Percentiles rank a stretch among this genome's conserved stretches.
phyloP scores from a whole-genome alignment of 2,329 filamentous ascomycete species.

The Colletotrichum camelliae region DNA sequence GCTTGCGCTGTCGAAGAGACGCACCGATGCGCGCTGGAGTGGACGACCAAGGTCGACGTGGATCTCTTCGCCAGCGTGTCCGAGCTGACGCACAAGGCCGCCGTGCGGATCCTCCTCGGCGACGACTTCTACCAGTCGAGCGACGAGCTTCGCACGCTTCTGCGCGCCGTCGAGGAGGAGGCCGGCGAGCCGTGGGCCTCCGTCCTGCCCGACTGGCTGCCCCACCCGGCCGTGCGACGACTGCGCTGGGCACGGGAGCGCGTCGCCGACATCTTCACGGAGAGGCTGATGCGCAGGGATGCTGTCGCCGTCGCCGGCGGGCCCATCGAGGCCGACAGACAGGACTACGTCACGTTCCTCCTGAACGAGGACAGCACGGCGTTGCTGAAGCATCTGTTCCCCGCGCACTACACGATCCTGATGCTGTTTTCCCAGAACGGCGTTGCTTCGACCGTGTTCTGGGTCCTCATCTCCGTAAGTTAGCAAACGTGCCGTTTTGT shows the following conservation, averaged over 20 bases:
- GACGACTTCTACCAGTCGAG: conserved; percentile 23
- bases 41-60: conserved; percentile 1
- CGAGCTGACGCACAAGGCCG: conserved; percentile 17
- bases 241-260: conserved; percentile 17
- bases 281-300: conserved; percentile 18
- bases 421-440: conserved; percentile 24
- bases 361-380: conserved; percentile 20
- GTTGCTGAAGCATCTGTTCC: conserved; percentile 10
- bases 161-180: conserved; percentile 18
- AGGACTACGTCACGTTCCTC: conserved; percentile 25
- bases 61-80: conserved; percentile 19
- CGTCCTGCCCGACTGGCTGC: conserved; percentile 22
- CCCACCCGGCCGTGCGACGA: conserved; percentile 13
- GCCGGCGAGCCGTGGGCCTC: background rate
- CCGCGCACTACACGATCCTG: conserved; percentile 20
- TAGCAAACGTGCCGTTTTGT: background rate
- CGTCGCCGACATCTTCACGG: conserved; percentile 22
- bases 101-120: conserved; percentile 22
- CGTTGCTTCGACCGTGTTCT: conserved; percentile 16
- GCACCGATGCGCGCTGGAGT: conserved; percentile 16
- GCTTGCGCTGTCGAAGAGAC: conserved; percentile 22
- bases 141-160: conserved; percentile 17
- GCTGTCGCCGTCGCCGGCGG: background rate
- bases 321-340: background rate
- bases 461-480: conserved; percentile 24